Base-by-base conservation (phyloP, 306 rosid species). In the Hippophae gyantsensis region DNA sequence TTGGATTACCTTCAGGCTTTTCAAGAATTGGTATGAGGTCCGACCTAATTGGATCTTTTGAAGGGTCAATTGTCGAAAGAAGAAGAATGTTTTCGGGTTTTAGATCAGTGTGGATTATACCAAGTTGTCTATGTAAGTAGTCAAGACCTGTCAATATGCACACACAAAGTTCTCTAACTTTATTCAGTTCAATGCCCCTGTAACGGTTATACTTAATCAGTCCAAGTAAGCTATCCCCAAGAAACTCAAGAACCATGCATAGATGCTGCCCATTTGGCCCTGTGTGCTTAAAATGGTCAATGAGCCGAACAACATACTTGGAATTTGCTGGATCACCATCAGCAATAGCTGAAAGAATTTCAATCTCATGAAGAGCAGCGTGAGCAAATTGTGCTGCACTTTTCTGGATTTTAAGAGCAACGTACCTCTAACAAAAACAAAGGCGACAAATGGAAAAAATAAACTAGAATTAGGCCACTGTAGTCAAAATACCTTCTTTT, bases 181-280 rank as follows among this genome's bases (percentile, higher is more conserved):
- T 79, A 78, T 74, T 74, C 79, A 87, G 43, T 54, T 76, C 84
- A 63, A 90, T 84, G 60, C 95, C 90, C 69, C 68, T 85, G 64
- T 90, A 87, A 7, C 63, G 90, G 71, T 78, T 87, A 70, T 84
- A 85, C 74, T 60, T 87, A 72, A 76, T 82, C 78, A 90, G 76
- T 52, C 95, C 90, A 62, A 90, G 97, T 72, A 90, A 81, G 69
- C 94, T 90, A 67, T 90, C 97, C 9, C 97, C 97, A 62, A 90
- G 97, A 72, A 84, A 87, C 65, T 87, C 95, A 41, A 90, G 97
- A 74, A 90, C 97, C 97, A 90, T 90, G 72, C 97, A 90, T 9
- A 70, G 88, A 73, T 90, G 97, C 77, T 90, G 95, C 68, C 97
- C 97, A 56, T 90, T 90, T 58, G 97, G 97, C 67, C 97, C 97